Percentiles rank a stretch among this genome's conserved stretches.
Conservation (phyloP, 306 rosid species). For the Lathyrus tuberosus region DNA sequence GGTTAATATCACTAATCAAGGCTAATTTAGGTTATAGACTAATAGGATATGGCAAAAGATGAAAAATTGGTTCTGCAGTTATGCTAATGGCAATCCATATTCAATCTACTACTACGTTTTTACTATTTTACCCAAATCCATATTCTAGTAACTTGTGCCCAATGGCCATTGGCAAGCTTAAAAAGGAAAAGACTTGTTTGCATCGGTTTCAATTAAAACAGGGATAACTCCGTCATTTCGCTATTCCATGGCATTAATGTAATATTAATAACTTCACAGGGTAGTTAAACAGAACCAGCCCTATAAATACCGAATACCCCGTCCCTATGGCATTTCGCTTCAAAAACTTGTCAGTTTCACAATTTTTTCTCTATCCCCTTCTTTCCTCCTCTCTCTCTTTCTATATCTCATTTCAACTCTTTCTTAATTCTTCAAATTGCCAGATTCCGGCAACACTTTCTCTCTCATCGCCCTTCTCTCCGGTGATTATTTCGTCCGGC, state of each 20-base stretch:
- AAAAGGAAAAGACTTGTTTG: not conserved
- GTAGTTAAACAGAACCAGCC: not conserved
- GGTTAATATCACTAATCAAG: not conserved
- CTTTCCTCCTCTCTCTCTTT: slow-evolving; percentile 11
- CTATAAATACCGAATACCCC: slow-evolving; percentile 46
- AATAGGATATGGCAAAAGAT: not conserved
- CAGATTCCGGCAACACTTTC: slow-evolving; percentile 31
- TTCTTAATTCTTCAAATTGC: not conserved
- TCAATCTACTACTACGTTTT: not conserved
- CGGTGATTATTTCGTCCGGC: not conserved
- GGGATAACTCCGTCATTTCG: slow-evolving; percentile 36
- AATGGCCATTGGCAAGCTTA: slow-evolving; percentile 26
- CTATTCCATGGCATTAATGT: not conserved
- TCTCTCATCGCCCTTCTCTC: slow-evolving; percentile 4
- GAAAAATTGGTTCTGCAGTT: not conserved
- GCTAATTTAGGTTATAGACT: not conserved
- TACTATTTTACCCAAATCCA: slow-evolving; percentile 5
- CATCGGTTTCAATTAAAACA: not conserved
- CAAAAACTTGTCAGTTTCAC: not conserved
- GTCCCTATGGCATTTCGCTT: not conserved
- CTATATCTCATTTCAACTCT: not conserved
- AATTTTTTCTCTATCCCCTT: not conserved
- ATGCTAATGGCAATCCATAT: not conserved
- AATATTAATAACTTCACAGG: not conserved
- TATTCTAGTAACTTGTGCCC: not conserved